Percentiles rank a stretch among this genome's conserved stretches.
Conservation (phyloP, 1,284 basidiomycete genomes). For the Afroboletus lepidellus region DNA sequence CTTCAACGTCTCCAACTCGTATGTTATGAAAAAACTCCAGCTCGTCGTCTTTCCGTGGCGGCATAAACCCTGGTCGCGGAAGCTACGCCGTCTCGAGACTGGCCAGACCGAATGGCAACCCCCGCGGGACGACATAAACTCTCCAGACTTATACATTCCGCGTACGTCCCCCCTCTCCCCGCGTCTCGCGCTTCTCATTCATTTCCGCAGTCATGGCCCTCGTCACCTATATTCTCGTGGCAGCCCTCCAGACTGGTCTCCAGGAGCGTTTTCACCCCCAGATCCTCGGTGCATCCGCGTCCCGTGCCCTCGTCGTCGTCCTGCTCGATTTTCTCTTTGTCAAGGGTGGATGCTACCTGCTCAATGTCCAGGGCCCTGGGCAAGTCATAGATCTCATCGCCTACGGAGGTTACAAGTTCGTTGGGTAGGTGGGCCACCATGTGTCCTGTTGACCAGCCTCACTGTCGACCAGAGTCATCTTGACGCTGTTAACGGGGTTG, state of each 20-base stretch:
- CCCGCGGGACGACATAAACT: conserved; percentile 94
- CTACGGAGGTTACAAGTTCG: conserved; percentile 97
- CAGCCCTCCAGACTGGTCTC: conserved; percentile 83
- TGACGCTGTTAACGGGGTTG: conserved; percentile 64
- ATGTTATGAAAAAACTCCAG: conserved; percentile 89
- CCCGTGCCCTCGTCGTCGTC: conserved; percentile 79
- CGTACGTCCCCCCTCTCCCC: conserved; percentile 48
- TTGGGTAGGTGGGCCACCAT: conserved; percentile 59
- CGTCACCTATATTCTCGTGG: conserved; percentile 92
- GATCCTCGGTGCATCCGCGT: conserved; percentile 84
- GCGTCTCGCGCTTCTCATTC: conserved; percentile 2
- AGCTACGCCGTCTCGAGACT: conserved; percentile 59
- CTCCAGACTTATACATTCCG: conserved; percentile 96
- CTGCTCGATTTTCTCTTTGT: conserved; percentile 86
- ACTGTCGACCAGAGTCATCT: conserved; percentile 72
- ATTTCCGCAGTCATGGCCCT: conserved; percentile 81
- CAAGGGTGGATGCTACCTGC: conserved; percentile 87
- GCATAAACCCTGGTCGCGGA: conserved; percentile 81
- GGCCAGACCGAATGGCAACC: conserved; percentile 81
- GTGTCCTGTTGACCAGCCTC: too few species aligned
- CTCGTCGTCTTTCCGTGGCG: conserved; percentile 96
- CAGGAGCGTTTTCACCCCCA: conserved; percentile 86
- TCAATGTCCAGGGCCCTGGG: conserved; percentile 78
- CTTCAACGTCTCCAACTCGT: conserved; percentile 96
- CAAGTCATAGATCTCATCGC: conserved; percentile 73